Percentiles rank a stretch among this genome's conserved stretches.
Conservation (phyloP, 805 yeast species). For the Ogataea paraovalis region DNA sequence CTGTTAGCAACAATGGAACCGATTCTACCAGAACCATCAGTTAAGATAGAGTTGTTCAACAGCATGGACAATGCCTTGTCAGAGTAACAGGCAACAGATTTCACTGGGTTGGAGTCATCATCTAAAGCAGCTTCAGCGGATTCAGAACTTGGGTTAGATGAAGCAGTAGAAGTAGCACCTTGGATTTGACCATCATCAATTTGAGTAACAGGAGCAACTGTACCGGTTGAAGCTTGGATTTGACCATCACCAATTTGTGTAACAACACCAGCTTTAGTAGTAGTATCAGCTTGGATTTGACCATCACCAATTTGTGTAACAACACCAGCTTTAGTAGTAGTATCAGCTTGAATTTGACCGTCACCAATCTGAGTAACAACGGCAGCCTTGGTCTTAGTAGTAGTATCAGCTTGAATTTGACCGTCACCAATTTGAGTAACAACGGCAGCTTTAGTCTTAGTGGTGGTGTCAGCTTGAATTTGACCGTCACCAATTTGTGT, state of each 20-base stretch:
- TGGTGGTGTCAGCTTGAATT: conserved; percentile 39
- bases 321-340: conserved; percentile 33
- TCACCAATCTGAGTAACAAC: conserved; percentile 56
- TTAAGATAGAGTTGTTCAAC: conserved; percentile 39
- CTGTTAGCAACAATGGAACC: conserved; percentile 61
- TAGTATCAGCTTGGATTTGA: conserved; percentile 38
- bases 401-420: conserved; percentile 35
- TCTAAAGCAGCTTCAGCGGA: conserved; percentile 28
- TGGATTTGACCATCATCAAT: conserved; percentile 26
- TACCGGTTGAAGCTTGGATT: conserved; percentile 33
- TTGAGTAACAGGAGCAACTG: conserved; percentile 33
- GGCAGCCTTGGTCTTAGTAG: conserved; percentile 30
- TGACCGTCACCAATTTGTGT: conserved; percentile 64
- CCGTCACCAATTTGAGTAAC: conserved; percentile 37
- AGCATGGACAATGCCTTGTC: conserved; percentile 40
- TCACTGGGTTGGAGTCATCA: conserved; percentile 27
- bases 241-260: conserved; percentile 52
- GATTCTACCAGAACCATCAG: conserved; percentile 46
- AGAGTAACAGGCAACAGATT: conserved; percentile 34
- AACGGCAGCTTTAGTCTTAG: conserved; percentile 33
- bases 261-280: conserved; percentile 29
- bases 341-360: conserved; percentile 56
- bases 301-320: conserved; percentile 49
- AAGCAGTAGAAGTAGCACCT: conserved; percentile 19
- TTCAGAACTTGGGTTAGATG: conserved; percentile 37